phyloP scores from a whole-genome alignment of 176 grass and related monocot genomes.

The Triticum aestivum region DNA sequence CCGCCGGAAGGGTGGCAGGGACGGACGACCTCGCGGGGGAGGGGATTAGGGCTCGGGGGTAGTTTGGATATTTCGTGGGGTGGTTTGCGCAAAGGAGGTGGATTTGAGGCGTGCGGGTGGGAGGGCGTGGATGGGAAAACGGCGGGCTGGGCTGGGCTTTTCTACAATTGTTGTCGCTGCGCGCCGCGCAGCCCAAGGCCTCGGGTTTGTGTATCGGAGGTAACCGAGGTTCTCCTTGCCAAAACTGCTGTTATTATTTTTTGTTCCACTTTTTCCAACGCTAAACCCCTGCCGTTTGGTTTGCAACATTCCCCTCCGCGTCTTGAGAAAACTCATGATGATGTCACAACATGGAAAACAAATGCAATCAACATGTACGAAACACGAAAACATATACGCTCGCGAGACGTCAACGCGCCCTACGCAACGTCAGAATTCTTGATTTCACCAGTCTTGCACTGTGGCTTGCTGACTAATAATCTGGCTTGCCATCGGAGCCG shows the following conservation, averaged over 20 bases:
- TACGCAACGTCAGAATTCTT: too few species aligned
- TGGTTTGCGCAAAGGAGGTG: constrained; percentile 15
- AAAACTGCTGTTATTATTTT: background rate
- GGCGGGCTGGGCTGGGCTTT: background rate
- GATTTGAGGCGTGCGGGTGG: background rate
- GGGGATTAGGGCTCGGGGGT: constrained; percentile 17
- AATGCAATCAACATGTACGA: too few species aligned
- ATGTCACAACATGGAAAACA: too few species aligned
- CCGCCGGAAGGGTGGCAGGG: background rate
- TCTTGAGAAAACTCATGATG: too few species aligned
- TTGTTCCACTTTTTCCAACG: background rate
- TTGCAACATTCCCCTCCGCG: too few species aligned
- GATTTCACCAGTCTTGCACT: too few species aligned
- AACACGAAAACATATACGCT: too few species aligned
- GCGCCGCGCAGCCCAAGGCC: background rate
- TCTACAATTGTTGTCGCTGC: background rate
- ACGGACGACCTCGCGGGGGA: background rate
- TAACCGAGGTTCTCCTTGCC: background rate
- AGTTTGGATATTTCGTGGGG: background rate
- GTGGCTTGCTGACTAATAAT: too few species aligned
- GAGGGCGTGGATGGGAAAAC: constrained; percentile 1
- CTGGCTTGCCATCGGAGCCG: too few species aligned
- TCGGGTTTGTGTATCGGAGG: background rate
- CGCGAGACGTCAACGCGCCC: too few species aligned
- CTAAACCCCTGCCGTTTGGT: too few species aligned